Evolutionary conservation across 768 basidiomycete genomes (phyloP).

Genomic region (Suillus clintonianus): DNA sequence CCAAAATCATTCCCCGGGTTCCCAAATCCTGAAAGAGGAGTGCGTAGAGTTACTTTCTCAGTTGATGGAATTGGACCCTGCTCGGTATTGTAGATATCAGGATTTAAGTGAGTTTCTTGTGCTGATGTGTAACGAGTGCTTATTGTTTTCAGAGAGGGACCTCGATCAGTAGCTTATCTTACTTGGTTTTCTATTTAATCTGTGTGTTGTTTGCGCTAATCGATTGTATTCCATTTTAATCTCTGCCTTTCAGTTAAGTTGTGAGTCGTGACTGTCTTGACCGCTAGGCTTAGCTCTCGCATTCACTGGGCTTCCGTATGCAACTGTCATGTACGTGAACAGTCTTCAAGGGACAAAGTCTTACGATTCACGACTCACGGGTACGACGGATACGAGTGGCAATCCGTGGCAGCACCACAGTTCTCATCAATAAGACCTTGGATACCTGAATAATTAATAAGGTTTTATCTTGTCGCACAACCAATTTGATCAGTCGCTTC

Average conservation of each 20-base stretch:
- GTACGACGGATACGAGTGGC: neutral
- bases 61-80: constrained; percentile 65
- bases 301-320: neutral
- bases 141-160: neutral
- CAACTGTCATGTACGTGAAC: neutral
- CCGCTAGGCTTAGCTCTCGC: neutral
- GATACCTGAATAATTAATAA: neutral
- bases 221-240: neutral
- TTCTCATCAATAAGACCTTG: neutral
- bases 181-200: neutral
- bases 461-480: too few species aligned
- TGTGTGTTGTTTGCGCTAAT: neutral
- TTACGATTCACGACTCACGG: neutral
- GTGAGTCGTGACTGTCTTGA: neutral
- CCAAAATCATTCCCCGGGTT: constrained; percentile 41
- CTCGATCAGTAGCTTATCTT: neutral
- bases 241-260: neutral
- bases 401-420: neutral
- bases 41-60: constrained; percentile 55
- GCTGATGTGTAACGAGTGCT: neutral
- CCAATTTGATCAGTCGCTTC: too few species aligned
- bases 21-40: constrained; percentile 43
- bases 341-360: neutral
- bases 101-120: constrained; percentile 52
- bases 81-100: constrained; percentile 65